Conservation (phyloP, 1,284 basidiomycete genomes). For the Sparassis latifolia region DNA sequence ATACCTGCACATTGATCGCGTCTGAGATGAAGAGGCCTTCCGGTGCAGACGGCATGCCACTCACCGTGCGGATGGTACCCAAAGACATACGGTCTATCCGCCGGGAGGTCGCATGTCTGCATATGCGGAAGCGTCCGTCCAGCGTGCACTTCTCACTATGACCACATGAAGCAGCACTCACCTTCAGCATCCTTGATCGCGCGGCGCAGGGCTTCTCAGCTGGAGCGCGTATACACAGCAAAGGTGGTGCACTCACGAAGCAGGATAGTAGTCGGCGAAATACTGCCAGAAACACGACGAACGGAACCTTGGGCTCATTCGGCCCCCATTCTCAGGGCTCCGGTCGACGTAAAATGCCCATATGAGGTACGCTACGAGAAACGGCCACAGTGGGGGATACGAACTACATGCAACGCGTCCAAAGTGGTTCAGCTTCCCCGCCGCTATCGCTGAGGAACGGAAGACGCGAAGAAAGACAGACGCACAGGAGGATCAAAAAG, state of each 20-base stretch:
- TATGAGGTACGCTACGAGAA: constrained; percentile 74
- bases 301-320: constrained; percentile 76
- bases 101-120: constrained; percentile 82
- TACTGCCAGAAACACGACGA: constrained; percentile 71
- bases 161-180: constrained; percentile 16
- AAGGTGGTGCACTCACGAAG: constrained; percentile 53
- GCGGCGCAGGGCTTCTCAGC: background rate
- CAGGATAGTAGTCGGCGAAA: constrained; percentile 91
- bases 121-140: background rate
- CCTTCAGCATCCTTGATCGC: constrained; percentile 51
- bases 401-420: constrained; percentile 49
- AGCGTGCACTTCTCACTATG: background rate
- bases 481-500: constrained; percentile 81
- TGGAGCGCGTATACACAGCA: background rate
- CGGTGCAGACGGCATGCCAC: constrained; percentile 15
- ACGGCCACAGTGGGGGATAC: constrained; percentile 83
- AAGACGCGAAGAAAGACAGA: constrained; percentile 3
- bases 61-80: constrained; percentile 94
- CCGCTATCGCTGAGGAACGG: background rate
- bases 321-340: constrained; percentile 74
- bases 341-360: constrained; percentile 79
- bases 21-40: background rate
- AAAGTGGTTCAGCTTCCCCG: too few species aligned
- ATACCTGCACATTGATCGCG: constrained; percentile 46
- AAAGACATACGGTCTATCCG: constrained; percentile 92